Conservation (phyloP, 148 eudicot genomes). For the Bassia scoparia region DNA sequence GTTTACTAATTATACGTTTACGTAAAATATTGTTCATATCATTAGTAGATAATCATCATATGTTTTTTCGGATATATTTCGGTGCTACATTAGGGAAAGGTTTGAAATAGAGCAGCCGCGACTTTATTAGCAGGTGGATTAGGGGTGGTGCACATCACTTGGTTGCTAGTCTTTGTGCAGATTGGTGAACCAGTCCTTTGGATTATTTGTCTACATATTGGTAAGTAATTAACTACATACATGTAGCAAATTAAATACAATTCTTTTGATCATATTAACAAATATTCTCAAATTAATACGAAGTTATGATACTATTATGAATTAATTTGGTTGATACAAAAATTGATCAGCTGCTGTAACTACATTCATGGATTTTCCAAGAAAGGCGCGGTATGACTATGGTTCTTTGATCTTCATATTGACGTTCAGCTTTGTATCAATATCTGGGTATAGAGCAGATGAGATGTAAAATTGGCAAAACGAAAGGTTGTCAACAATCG, state of each 20-base stretch:
- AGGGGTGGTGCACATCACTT: constrained; percentile 35
- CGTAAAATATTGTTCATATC: neutral
- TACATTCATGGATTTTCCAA: constrained; percentile 56
- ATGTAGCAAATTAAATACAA: no score
- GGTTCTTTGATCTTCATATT: constrained; percentile 59
- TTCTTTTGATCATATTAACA: no score
- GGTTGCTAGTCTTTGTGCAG: constrained; percentile 43
- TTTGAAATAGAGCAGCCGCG: constrained; percentile 29
- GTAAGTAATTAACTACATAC: constrained; percentile 37
- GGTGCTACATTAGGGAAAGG: constrained; percentile 44
- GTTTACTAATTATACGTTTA: neutral
- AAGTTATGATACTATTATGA: neutral
- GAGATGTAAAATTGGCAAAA: constrained; percentile 51
- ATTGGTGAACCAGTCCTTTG: constrained; percentile 56
- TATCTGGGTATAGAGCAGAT: constrained; percentile 46
- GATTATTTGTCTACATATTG: constrained; percentile 48
- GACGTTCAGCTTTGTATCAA: constrained; percentile 54
- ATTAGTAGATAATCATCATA: no score
- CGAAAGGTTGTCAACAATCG: constrained; percentile 46
- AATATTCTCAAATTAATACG: neutral
- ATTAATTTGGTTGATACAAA: neutral
- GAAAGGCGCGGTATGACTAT: constrained; percentile 61
- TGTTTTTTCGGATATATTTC: neutral
- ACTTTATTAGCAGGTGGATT: constrained; percentile 35
- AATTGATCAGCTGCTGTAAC: constrained; percentile 47